phyloP scores from a whole-genome alignment of 176 grass and related monocot genomes.

The Zoysia pacifica region DNA sequence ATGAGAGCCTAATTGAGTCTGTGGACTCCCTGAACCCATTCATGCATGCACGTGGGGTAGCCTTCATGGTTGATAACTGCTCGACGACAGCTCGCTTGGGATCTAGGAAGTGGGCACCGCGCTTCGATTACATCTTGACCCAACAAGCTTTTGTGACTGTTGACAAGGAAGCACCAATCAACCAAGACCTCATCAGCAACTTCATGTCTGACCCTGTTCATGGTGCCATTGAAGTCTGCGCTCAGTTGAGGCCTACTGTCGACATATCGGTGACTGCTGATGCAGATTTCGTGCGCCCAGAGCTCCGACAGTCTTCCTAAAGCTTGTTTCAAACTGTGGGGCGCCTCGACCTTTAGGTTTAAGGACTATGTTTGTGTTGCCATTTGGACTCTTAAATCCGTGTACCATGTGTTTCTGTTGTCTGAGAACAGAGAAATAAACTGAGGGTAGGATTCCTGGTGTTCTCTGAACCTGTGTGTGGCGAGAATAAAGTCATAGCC shows the following conservation, averaged over 20 bases:
- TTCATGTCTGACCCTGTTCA: conserved; percentile 80
- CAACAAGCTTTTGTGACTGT: conserved; percentile 84
- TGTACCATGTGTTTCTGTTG: conserved; percentile 27
- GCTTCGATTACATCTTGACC: conserved; percentile 85
- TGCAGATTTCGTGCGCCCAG: conserved; percentile 89
- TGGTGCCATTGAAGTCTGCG: conserved; percentile 74
- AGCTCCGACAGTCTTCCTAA: conserved; percentile 68
- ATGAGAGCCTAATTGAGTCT: conserved; percentile 85
- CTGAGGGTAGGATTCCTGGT: conserved; percentile 23
- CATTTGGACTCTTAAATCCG: conserved; percentile 5
- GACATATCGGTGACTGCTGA: conserved; percentile 85
- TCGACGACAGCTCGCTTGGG: conserved; percentile 86
- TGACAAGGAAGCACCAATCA: conserved; percentile 61
- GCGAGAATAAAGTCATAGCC: conserved; percentile 28
- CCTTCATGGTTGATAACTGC: conserved; percentile 98
- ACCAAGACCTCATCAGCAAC: conserved; percentile 91
- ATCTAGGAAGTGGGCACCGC: conserved; percentile 89
- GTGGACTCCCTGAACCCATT: conserved; percentile 92
- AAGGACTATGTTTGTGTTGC: conserved; percentile 11
- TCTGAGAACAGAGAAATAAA: conserved; percentile 18
- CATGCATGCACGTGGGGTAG: conserved; percentile 93
- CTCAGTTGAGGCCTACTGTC: conserved; percentile 77
- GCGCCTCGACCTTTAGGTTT: background rate
- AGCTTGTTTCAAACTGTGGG: background rate
- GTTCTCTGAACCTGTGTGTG: conserved; percentile 1